phyloP scores from a whole-genome alignment of 495 filamentous ascomycete genomes.

The Cercophora samala region DNA sequence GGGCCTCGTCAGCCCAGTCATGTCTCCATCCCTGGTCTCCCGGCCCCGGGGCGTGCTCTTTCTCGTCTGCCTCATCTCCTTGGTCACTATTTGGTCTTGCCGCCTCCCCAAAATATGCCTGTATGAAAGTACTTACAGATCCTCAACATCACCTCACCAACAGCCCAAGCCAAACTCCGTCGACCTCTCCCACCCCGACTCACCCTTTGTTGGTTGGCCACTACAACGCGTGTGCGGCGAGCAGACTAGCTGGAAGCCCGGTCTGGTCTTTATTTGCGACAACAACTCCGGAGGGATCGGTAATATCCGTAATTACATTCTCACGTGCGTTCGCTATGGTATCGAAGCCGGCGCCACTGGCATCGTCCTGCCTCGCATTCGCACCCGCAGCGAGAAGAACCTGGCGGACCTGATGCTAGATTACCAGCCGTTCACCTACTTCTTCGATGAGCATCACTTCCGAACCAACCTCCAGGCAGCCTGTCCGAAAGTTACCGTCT shows the following conservation, averaged over 20 bases:
- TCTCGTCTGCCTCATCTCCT: constrained; percentile 21
- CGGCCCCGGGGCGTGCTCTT: constrained; percentile 21
- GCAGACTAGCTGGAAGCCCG: constrained; percentile 32
- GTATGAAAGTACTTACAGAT: constrained; percentile 16
- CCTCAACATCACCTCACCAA: not conserved
- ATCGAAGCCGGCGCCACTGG: constrained; percentile 48
- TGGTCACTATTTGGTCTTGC: constrained; percentile 27
- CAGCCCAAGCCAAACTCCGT: constrained; percentile 5
- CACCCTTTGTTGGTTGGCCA: constrained; percentile 47
- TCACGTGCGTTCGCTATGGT: constrained; percentile 49
- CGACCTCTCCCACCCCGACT: constrained; percentile 38
- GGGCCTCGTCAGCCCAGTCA: not conserved
- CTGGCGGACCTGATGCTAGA: constrained; percentile 33
- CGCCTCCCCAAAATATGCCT: constrained; percentile 25
- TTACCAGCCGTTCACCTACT: constrained; percentile 39
- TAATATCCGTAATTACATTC: constrained; percentile 53
- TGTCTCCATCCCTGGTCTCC: constrained; percentile 1
- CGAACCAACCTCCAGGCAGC: constrained; percentile 28
- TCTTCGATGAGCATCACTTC: constrained; percentile 49
- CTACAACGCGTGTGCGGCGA: constrained; percentile 46
- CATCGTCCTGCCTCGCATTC: constrained; percentile 44
- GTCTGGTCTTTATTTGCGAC: constrained; percentile 47
- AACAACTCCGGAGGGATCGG: constrained; percentile 53
- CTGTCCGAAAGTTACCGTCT: constrained; percentile 44
- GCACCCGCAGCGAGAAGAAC: constrained; percentile 32